Evolutionary conservation across 352 stramenopile species (phyloP), one percentile per base, ranked within the genome.

Genomic region (Pythium phragmitis): DNA sequence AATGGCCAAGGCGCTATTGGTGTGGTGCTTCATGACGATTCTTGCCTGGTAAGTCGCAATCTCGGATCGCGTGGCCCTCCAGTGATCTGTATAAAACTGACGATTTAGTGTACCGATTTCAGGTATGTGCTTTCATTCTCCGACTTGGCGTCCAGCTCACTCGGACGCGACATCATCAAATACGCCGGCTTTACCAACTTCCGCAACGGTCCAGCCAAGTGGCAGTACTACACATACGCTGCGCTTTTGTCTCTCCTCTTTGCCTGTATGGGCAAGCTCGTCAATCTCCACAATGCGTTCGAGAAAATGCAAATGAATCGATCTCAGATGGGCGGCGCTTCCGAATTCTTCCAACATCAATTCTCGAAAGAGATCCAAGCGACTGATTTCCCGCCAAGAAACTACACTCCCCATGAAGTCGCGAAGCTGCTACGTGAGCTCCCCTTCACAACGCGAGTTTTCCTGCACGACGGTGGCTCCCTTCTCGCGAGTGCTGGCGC

Each of bases 181-280:
- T 89, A 91, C 47, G 69, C 73, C 5, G 84, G 84, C 0, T 91
- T 90, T 41, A 70, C 67, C 8, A 73, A 89, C 58, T 89, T 92
- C 57, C 72, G 72, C 17, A 63, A 61, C 1, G 60, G 51, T 7
- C 64, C 69, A 17, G 70, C 82, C 17, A 49, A 57, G 6, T 92
- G 87, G 82, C 69, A 82, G 60, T 84, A 86, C 63, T 96, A 86
- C 54, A 74, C 92, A 48, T 91, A 89, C 47, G 77, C 80, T 6
- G 56, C 47, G 0, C 77, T 81, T 19, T 67, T 89, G 28, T 67
- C 87, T 45, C 54, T 92, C 37, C 70, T 96, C 5, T 87, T 91
- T 17, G 46, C 88, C 13, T 79, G 68, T 57, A 76, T 69, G 26
- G 71, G 83, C 11, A 88, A 92, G 68, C 64, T 93, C n/a, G 71